Percentiles rank a stretch among this genome's conserved stretches.
Conservation (phyloP, 2,329 filamentous ascomycete species). For the Monosporascus sp. region DNA sequence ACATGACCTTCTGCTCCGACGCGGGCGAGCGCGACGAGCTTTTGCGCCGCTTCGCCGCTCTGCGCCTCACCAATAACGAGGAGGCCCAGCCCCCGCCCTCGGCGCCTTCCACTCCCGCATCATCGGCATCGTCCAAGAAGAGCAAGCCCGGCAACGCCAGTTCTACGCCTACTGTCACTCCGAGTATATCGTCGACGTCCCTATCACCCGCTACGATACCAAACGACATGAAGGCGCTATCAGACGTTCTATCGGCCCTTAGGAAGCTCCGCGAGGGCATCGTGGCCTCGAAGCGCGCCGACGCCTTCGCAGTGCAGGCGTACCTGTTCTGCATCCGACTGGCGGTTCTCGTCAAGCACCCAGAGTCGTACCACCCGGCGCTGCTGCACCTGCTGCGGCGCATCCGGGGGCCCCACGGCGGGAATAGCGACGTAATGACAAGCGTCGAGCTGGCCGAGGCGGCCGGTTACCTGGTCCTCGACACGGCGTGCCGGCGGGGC, state of each 20-base stretch:
- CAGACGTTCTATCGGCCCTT: constrained; percentile 73
- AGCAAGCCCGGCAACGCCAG: no score
- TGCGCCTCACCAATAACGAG: constrained; percentile 37
- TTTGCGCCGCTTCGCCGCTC: constrained; percentile 66
- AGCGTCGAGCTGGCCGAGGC: constrained; percentile 73
- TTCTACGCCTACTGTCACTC: no score
- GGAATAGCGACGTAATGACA: constrained; percentile 53
- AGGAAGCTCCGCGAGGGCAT: constrained; percentile 90
- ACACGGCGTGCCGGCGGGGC: constrained; percentile 78
- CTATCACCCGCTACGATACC: constrained; percentile 15
- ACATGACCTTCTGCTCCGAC: constrained; percentile 81
- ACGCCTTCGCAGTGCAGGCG: constrained; percentile 79
- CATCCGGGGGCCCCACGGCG: constrained; percentile 34
- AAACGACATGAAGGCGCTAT: constrained; percentile 57
- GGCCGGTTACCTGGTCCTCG: constrained; percentile 74
- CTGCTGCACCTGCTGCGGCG: constrained; percentile 70
- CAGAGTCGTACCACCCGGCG: constrained; percentile 85
- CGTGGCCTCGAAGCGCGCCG: constrained; percentile 67
- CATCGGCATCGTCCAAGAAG: neutral
- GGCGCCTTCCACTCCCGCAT: neutral
- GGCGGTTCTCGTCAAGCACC: constrained; percentile 73
- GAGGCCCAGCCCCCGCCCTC: constrained; percentile 23
- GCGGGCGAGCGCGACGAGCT: constrained; percentile 67
- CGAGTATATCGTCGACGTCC: neutral
- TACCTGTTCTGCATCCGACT: constrained; percentile 90